phyloP scores from a whole-genome alignment of 805 yeast genomes.

The Metschnikowia peoriensis region DNA sequence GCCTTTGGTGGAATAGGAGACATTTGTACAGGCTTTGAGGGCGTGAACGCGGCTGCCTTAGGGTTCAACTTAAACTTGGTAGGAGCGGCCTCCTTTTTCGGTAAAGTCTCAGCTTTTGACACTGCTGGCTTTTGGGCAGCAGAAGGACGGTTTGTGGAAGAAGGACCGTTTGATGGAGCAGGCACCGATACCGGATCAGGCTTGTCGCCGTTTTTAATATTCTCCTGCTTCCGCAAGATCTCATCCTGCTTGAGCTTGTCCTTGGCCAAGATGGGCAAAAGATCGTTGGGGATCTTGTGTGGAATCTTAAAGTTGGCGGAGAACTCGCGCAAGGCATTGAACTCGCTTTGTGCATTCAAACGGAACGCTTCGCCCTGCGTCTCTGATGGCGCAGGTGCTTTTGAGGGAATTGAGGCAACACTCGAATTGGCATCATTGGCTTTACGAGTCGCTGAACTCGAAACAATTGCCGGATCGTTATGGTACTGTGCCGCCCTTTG shows the following conservation, averaged over 20 bases:
- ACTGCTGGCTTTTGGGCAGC: conserved; percentile 6
- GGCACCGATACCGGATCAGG: conserved; percentile 2
- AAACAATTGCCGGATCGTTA: conserved; percentile 65
- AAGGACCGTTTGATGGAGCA: conserved; percentile 9
- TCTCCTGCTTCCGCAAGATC: conserved; percentile 42
- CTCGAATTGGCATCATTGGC: conserved; percentile 13
- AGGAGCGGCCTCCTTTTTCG: conserved; percentile 9
- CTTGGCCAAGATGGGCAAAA: conserved; percentile 68
- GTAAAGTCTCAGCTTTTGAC: not conserved
- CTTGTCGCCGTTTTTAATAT: conserved; percentile 7
- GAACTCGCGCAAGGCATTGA: conserved; percentile 71
- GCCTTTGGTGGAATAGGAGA: conserved; percentile 31
- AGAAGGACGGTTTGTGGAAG: conserved; percentile 9
- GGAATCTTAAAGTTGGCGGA: conserved; percentile 79
- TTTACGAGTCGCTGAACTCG: conserved; percentile 44
- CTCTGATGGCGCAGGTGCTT: conserved; percentile 6
- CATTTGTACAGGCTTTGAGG: conserved; percentile 32
- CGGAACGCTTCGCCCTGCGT: conserved; percentile 38
- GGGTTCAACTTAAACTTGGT: conserved; percentile 72
- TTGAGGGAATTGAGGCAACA: conserved; percentile 11
- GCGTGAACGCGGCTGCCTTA: conserved; percentile 64
- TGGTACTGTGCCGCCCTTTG: conserved; percentile 52
- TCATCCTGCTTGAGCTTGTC: conserved; percentile 65
- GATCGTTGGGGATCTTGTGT: conserved; percentile 55
- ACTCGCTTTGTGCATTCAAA: conserved; percentile 56